Evolutionary conservation across 1,284 basidiomycete genomes (phyloP).

Genomic region (Ustilago loliicola): DNA sequence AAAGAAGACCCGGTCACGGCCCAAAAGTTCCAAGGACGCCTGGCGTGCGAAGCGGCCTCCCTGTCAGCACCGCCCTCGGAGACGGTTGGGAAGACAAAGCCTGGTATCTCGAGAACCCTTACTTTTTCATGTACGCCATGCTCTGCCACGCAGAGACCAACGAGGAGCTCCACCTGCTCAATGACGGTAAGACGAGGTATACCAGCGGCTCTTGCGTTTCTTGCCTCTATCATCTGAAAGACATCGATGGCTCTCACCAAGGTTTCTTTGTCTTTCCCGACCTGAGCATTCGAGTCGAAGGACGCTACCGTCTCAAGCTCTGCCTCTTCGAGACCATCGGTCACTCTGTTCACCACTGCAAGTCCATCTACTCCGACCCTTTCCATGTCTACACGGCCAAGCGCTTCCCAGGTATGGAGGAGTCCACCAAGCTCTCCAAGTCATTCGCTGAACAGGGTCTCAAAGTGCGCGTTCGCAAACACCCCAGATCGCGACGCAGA

Average conservation of each 20-base stretch:
- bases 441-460: slow-evolving; percentile 67
- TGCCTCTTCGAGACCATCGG: slow-evolving; percentile 88
- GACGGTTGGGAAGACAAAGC: slow-evolving; percentile 69
- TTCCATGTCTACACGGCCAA: slow-evolving; percentile 67
- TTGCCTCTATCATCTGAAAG: slow-evolving; percentile 93
- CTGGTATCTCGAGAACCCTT: slow-evolving; percentile 68
- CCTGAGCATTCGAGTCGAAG: slow-evolving; percentile 79
- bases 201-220: slow-evolving; percentile 91
- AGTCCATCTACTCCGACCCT: slow-evolving; percentile 64
- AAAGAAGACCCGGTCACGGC: slow-evolving; percentile 39
- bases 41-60: slow-evolving; percentile 51
- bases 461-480: slow-evolving; percentile 68
- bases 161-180: slow-evolving; percentile 90
- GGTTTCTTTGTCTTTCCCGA: slow-evolving; percentile 74
- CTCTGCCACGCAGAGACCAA: slow-evolving; percentile 73
- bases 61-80: slow-evolving; percentile 56
- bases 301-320: slow-evolving; percentile 84
- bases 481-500: slow-evolving; percentile 52
- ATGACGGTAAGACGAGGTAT: slow-evolving; percentile 90
- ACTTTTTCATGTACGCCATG: slow-evolving; percentile 69
- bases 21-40: slow-evolving; percentile 31
- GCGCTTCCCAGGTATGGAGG: slow-evolving; percentile 67
- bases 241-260: slow-evolving; percentile 82
- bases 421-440: slow-evolving; percentile 62
- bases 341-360: slow-evolving; percentile 64